Percentiles rank a stretch among this genome's conserved stretches.
phyloP scores from a whole-genome alignment of 257 asterid genomes.

The Plantago major region DNA sequence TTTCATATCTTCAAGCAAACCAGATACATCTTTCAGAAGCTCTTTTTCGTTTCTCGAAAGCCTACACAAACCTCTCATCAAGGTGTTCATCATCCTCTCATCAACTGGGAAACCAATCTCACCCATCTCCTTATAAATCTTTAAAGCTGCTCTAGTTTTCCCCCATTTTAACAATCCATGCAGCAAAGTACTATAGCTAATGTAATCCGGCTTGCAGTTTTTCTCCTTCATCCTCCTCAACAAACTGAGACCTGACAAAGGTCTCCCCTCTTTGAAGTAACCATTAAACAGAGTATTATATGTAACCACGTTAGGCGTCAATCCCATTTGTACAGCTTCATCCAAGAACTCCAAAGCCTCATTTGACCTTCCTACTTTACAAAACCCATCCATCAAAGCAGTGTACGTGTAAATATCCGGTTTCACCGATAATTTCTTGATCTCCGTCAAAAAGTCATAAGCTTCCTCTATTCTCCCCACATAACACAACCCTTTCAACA shows the following conservation, averaged over 20 bases:
- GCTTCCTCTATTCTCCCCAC: constrained; percentile 87
- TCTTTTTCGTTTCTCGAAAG: constrained; percentile 37
- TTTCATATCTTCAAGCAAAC: constrained; percentile 48
- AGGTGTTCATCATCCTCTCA: constrained; percentile 67
- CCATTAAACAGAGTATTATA: constrained; percentile 72
- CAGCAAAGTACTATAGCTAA: constrained; percentile 56
- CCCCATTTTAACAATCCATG: constrained; percentile 87
- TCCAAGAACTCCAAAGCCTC: constrained; percentile 65
- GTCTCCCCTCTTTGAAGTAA: constrained; percentile 70
- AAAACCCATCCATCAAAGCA: constrained; percentile 74
- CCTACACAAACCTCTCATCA: constrained; percentile 67
- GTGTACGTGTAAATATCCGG: constrained; percentile 71
- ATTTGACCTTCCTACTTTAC: constrained; percentile 68
- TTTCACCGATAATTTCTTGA: constrained; percentile 38
- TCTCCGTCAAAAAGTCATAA: constrained; percentile 32
- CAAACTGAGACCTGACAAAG: constrained; percentile 46
- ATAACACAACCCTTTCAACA: constrained; percentile 72
- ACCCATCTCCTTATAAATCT: constrained; percentile 45
- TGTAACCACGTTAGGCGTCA: constrained; percentile 52
- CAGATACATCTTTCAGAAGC: constrained; percentile 32
- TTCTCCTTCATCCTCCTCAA: constrained; percentile 50
- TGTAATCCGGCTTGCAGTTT: constrained; percentile 54
- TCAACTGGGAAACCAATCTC: constrained; percentile 42
- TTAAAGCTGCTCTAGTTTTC: constrained; percentile 34
- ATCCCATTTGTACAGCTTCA: constrained; percentile 44